Percentiles rank a stretch among this genome's conserved stretches.
phyloP scores from a whole-genome alignment of 2,329 filamentous ascomycete species.

The Ophiocordyceps sinensis region DNA sequence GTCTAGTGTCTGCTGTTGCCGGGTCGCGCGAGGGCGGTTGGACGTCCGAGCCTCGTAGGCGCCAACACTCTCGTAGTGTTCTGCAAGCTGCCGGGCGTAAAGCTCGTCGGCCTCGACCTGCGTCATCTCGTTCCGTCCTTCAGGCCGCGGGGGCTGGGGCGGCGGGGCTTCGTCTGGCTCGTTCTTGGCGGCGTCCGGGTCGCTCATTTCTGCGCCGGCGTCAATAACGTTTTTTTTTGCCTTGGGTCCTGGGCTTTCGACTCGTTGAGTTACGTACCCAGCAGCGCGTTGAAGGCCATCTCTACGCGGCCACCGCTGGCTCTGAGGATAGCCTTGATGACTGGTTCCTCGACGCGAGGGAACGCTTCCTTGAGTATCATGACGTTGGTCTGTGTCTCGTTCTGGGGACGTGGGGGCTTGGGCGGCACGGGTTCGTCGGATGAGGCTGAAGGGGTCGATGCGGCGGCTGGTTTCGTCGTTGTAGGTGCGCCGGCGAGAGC shows the following conservation, averaged over 20 bases:
- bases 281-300: slow-evolving; percentile 85
- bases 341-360: slow-evolving; percentile 61
- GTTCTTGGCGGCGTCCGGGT: slow-evolving; percentile 50
- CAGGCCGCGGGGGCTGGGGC: slow-evolving; percentile 68
- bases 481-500: slow-evolving; percentile 31
- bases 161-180: slow-evolving; percentile 44
- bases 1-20: slow-evolving; percentile 19
- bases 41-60: slow-evolving; percentile 43
- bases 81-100: slow-evolving; percentile 82
- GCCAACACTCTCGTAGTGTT: slow-evolving; percentile 63
- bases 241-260: not conserved
- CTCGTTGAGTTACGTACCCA: slow-evolving; percentile 38
- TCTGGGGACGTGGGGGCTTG: slow-evolving; percentile 75
- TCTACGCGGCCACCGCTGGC: slow-evolving; percentile 83
- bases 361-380: slow-evolving; percentile 88
- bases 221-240: not conserved
- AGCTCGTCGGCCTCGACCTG: slow-evolving; percentile 85
- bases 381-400: slow-evolving; percentile 71
- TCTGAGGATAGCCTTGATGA: slow-evolving; percentile 76
- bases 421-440: slow-evolving; percentile 39
- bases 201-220: slow-evolving; percentile 52
- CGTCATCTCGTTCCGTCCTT: slow-evolving; percentile 46
- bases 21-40: slow-evolving; percentile 25
- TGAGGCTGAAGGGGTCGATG: slow-evolving; percentile 9
- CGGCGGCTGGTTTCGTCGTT: slow-evolving; percentile 14